These are phyloP conservation scores for Neospora caninum DNA, from an alignment of 169 alveolate species.

Conservation along the genomic window DNA sequence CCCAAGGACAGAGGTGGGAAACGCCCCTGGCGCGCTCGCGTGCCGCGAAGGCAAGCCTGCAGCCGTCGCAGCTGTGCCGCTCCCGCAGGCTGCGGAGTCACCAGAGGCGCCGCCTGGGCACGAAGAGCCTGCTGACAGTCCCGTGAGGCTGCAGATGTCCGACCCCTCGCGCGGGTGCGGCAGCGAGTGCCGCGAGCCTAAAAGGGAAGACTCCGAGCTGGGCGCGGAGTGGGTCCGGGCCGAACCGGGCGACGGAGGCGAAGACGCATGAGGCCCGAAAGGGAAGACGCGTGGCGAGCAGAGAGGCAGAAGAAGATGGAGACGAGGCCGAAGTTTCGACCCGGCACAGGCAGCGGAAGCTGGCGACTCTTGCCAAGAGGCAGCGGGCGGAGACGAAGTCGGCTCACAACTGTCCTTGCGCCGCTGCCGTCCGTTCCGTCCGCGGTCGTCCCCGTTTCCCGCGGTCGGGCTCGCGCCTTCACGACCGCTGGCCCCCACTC, in stretches of 20 bases:
- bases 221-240: neutral
- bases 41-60: neutral
- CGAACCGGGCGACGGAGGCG: neutral
- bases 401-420: neutral
- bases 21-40: neutral
- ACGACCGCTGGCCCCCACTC: no score
- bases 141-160: neutral
- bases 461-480: no score
- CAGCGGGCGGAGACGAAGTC: neutral
- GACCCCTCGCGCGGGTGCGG: no score
- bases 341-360: neutral
- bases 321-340: neutral
- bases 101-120: neutral
- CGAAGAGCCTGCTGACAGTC: neutral
- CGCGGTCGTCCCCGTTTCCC: neutral
- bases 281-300: neutral
- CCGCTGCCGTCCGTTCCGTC: neutral
- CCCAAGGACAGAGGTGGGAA: neutral
- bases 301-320: neutral
- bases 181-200: neutral
- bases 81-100: neutral
- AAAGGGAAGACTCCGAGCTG: neutral
- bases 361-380: neutral
- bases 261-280: neutral
- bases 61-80: neutral